Base-by-base conservation (phyloP, 1,284 basidiomycete genomes). In the Heterobasidion annosum region DNA sequence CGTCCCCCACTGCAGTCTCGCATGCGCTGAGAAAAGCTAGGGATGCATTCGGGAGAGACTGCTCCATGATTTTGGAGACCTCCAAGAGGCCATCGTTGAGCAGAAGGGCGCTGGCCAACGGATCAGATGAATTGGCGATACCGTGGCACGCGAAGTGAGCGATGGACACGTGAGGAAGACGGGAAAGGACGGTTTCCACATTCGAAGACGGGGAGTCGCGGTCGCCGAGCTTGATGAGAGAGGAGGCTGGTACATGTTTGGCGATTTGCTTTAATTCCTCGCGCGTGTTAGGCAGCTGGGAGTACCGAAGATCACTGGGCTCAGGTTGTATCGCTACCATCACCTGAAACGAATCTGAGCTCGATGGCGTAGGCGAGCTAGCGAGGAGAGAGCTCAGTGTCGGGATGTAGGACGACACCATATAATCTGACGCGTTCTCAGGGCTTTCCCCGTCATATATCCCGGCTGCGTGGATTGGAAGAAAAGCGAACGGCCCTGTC, bases 381-480 rank as follows among this genome's bases (percentile, higher is more conserved):
- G 15, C 15, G 2, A 13, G 48, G 32, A 50, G 18, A 9, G 33
- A 16, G 48, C n/a, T 34, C 3, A 50, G 15, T 8, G 48, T 50
- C 13, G 63, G 64, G 1, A 56, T 62, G 50, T 66, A 66, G 1
- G 64, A 66, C 6, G 65, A 65, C 25, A 64, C 54, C 18, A 61
- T 59, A 40, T 57, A 61, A 42, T 63, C 56, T 8, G 51, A 60
- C 10, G 56, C 46, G 13, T 32, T 15, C 16, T 34, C 53, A 54
- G 25, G 25, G 15, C 34, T 16, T 48, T 37, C 34, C 25, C 15
- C 44, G 12, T 43, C 48, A 37, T 58, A 59, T 34, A 54, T 25
- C 7, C 62, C 62, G 19, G 64, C 64, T 32, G 64, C 64, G 52
- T 65, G 64, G 35, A 66, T 53, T 7, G 65, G 65, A 19, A 66